Base-by-base conservation (phyloP, 306 rosid genomes). In the Arachis hypogaea region DNA sequence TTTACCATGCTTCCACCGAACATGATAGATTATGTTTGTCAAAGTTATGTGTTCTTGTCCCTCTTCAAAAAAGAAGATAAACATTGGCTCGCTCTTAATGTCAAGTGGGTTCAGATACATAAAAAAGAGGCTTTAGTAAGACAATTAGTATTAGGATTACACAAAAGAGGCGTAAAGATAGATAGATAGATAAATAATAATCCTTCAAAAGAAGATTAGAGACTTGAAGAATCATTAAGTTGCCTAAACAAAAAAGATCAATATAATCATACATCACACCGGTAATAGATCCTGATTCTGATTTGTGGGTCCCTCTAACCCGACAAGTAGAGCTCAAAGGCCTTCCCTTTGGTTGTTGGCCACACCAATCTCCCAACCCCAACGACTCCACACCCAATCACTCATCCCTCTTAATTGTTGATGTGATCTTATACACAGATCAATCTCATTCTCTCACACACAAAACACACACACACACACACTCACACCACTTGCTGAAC, bases 271-370 rank as follows among this genome's bases (percentile, higher is more conserved):
- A 85, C 77, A 86, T 82, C 86, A 85, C 90, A 85, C 87, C 82
- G 71, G 79, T 73, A 86, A 57, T 77, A 82, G 92, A 90, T 92
- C 88, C 88, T 79, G 89, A 80, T 88, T 83, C 93, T 84, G 96
- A 90, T 90, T 80, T 93, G 92, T 88, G 93, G 91, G 97, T 82
- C 86, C 90, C 69, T 77, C 83, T 40, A 76, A 81, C 83, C 93
- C 88, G 77, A 87, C 84, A 86, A 71, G 76, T 82, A 75, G 82
- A 81, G 82, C 83, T 78, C 61, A 72, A 65, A 55, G 69, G 82
- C 83, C 85, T 79, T 79, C 66, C 47, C 74, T 69, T 67, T 82
- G 88, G 89, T 85, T 85, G 94, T 85, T 86, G 87, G 89, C 78
- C 86, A 73, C 82, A 83, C 87, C 86, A 61, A 81, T 85, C 88